Conservation (phyloP, 192 early-diverging fungal species). For the Thoreauomyces humboldtii region DNA sequence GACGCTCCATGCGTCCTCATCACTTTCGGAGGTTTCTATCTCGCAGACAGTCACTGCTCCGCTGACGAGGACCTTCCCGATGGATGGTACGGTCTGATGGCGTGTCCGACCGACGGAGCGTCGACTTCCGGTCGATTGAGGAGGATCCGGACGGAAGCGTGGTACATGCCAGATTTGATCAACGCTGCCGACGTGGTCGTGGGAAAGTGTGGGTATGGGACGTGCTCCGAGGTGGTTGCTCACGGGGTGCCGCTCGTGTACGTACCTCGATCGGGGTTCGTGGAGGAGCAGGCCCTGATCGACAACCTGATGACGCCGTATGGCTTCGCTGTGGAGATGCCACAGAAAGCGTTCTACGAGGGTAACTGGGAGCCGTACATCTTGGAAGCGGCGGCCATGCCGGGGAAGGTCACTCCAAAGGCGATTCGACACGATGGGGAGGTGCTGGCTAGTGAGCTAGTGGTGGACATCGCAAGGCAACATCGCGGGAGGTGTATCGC, state of each 20-base stretch:
- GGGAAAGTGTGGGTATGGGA: slow-evolving; percentile 55
- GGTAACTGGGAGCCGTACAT: slow-evolving; percentile 34
- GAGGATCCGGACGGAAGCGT: slow-evolving; percentile 13
- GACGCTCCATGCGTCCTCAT: slow-evolving; percentile 40
- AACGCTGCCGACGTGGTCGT: slow-evolving; percentile 46
- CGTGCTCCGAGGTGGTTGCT: slow-evolving; percentile 52
- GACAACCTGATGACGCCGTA: slow-evolving; percentile 43
- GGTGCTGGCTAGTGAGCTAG: background rate
- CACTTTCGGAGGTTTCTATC: slow-evolving; percentile 48
- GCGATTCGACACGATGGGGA: slow-evolving; percentile 14
- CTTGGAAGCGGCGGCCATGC: slow-evolving; percentile 7
- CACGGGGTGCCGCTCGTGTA: slow-evolving; percentile 46
- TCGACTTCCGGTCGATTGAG: slow-evolving; percentile 13
- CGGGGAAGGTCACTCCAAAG: background rate
- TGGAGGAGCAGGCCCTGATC: slow-evolving; percentile 48
- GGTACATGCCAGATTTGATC: slow-evolving; percentile 49
- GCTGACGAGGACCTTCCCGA: slow-evolving; percentile 26
- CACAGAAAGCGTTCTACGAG: slow-evolving; percentile 28
- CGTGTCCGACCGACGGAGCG: slow-evolving; percentile 5
- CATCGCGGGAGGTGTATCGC: no score
- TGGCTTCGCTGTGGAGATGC: slow-evolving; percentile 44
- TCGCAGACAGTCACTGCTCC: background rate
- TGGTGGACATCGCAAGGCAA: slow-evolving; percentile 11
- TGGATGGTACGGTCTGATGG: slow-evolving; percentile 45
- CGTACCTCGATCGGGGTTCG: slow-evolving; percentile 49